Percentiles rank a stretch among this genome's conserved stretches.
phyloP scores from a whole-genome alignment of 1,284 basidiomycete genomes.

The Ustilago shanxiensis region DNA sequence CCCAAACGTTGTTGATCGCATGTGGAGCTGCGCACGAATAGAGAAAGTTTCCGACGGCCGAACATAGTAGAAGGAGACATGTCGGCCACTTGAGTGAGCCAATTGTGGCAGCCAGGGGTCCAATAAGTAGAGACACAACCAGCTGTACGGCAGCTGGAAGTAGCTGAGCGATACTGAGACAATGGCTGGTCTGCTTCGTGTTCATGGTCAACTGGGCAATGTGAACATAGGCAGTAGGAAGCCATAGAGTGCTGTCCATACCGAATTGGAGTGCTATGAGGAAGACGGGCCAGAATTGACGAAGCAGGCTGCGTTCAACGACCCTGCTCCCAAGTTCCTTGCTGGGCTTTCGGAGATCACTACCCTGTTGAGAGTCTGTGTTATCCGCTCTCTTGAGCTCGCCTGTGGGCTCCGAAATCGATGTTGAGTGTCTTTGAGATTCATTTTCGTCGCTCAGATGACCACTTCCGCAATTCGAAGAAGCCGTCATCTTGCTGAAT shows the following conservation, averaged over 20 bases:
- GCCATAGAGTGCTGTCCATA: conserved; percentile 31
- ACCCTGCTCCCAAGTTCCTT: too few relatives aligned
- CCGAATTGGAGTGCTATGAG: conserved; percentile 25
- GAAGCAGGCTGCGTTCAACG: conserved; percentile 4
- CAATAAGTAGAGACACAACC: conserved; percentile 18
- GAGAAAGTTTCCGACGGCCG: conserved; percentile 21
- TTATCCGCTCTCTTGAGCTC: too few relatives aligned
- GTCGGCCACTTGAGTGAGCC: conserved; percentile 19
- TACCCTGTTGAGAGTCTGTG: too few relatives aligned
- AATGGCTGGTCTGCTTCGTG: conserved; percentile 1
- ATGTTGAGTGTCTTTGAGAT: too few relatives aligned
- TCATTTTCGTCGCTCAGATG: too few relatives aligned
- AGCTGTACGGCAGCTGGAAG: conserved; percentile 21
- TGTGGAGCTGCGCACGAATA: conserved; percentile 10
- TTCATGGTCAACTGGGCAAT: conserved; percentile 12
- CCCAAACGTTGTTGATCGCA: conserved; percentile 22
- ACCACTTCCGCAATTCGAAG: too few relatives aligned
- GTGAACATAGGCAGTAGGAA: conserved; percentile 17
- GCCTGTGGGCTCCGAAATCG: too few relatives aligned
- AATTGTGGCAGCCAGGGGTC: conserved; percentile 9
- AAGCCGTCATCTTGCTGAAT: too few relatives aligned
- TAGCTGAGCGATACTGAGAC: conserved; percentile 24
- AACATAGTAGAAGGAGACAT: conserved; percentile 8
- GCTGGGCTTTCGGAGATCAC: too few relatives aligned
- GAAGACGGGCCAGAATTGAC: conserved; percentile 7